These are phyloP conservation scores for Viola odorata DNA, from an alignment of 345 rosid genomes.

Conservation along the genomic window DNA sequence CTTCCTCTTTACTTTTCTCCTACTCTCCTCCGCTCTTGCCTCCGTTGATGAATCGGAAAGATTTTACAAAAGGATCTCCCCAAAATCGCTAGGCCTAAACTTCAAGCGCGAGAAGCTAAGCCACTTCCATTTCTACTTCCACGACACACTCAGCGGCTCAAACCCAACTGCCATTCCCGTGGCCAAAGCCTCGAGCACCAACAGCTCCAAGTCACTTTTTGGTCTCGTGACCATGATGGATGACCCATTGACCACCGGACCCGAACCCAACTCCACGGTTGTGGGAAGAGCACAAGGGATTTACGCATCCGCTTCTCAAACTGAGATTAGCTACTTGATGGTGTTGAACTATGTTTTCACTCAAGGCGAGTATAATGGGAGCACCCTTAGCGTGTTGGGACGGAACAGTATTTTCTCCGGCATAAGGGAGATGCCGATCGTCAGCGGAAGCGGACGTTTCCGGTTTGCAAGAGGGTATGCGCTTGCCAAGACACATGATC, in stretches of 20 bases:
- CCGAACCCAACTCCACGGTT: slow-evolving; percentile 7
- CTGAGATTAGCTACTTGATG: slow-evolving; percentile 7
- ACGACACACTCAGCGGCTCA: slow-evolving; percentile 11
- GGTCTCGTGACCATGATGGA: slow-evolving; percentile 5
- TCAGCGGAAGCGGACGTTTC: slow-evolving; percentile 19
- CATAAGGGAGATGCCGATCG: slow-evolving; percentile 10
- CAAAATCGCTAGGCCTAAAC: slow-evolving; percentile 4
- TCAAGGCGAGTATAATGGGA: slow-evolving; percentile 10
- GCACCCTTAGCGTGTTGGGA: slow-evolving; percentile 7
- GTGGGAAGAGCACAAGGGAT: slow-evolving; percentile 12
- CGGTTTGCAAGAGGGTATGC: slow-evolving; percentile 20
- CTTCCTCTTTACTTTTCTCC: background rate
- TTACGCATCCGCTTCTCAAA: slow-evolving; percentile 3
- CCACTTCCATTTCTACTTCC: slow-evolving; percentile 22
- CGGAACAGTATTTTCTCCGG: background rate
- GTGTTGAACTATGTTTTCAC: slow-evolving; percentile 8
- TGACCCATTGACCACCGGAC: slow-evolving; percentile 5
- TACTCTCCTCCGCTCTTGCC: background rate
- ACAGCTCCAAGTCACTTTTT: background rate
- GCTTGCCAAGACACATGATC: slow-evolving; percentile 14
- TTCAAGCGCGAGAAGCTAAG: slow-evolving; percentile 16
- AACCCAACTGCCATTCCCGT: slow-evolving; percentile 8
- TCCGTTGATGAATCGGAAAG: background rate
- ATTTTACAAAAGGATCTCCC: background rate
- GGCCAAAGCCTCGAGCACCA: background rate